Base-by-base conservation (phyloP, 805 yeast species). In the Yarrowia phangngaensis region DNA sequence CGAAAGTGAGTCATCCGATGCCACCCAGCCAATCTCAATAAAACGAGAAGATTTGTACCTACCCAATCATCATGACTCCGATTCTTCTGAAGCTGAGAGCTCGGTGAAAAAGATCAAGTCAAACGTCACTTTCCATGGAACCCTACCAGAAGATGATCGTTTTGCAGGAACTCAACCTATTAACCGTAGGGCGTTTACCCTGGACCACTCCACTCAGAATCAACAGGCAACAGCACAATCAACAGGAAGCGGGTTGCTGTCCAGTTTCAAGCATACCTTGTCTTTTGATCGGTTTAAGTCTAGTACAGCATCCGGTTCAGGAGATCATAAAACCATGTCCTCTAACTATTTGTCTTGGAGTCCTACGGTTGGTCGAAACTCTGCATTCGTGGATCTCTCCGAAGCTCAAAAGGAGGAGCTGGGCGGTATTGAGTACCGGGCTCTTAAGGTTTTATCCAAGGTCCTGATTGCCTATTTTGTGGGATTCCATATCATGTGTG, bases 371-470 rank as follows among this genome's bases (percentile, higher is more conserved):
- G 97, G 96, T 8, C 75, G 97, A 64, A 92, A 92, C 64, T 90
- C 97, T 0, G 82, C 89, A 0, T 92, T 92, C 70, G 83, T 87
- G 2, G 83, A 83, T 12, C 64, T 92, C 32, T 78, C 86, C 3
- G 85, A 80, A 27, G 80, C 75, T 17, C 97, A 92, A 63, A 88
- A 86, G 59, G 94, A 84, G 52, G 99, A 92, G 63, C 68, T 92
- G 28, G 99, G 98, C 28, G 99, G 98, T 41, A 96, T 92, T 12
- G 99, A 92, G 61, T 92, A 92, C 62, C 74, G 97, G 33, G 87
- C 99, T 0, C 73, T 85, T 51, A 87, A 87, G 60, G 67, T 88
- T 8, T 67, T 92, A 51, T 78, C 83, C 51, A 74, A 75, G 54
- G 75, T 90, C 34, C 65, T 90, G 11, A 61, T 78, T 0, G 52